phyloP scores from a whole-genome alignment of 1,284 basidiomycete species.

The Malassezia arunalokei region DNA sequence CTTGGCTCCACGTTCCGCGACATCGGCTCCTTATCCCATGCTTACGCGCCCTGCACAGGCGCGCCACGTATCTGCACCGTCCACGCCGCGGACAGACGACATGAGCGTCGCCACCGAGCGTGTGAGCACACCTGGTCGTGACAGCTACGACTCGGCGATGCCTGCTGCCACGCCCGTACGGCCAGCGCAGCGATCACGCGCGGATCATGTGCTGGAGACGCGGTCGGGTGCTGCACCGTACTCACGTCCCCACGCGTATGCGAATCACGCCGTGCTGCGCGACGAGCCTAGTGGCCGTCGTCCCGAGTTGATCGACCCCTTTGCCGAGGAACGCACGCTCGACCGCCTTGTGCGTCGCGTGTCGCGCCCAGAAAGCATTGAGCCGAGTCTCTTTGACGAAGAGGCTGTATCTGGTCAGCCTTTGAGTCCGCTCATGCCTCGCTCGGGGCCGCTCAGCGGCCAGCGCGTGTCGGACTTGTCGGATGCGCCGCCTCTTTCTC shows the following conservation, averaged over 20 bases:
- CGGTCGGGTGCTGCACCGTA: background rate
- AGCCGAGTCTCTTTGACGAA: constrained; percentile 14
- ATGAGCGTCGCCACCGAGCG: no score
- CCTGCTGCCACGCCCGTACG: background rate
- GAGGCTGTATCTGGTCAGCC: constrained; percentile 7
- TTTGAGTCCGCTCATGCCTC: constrained; percentile 12
- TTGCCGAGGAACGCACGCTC: background rate
- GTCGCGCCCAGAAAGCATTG: constrained; percentile 11
- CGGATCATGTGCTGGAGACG: background rate
- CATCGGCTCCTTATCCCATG: no score
- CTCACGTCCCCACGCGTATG: background rate
- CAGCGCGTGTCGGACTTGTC: background rate
- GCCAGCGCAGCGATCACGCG: background rate
- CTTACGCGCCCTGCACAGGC: no score
- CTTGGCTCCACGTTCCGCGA: no score
- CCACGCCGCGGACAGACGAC: no score
- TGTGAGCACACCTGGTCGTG: no score
- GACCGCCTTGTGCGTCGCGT: background rate
- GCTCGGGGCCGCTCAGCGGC: constrained; percentile 12
- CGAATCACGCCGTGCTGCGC: background rate
- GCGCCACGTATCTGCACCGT: no score
- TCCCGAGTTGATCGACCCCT: constrained; percentile 15
- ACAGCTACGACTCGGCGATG: no score
- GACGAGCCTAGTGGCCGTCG: constrained; percentile 5
- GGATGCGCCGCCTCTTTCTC: background rate